Base-by-base conservation (phyloP, 2,329 filamentous ascomycete genomes). In the Lanzia echinophila region DNA sequence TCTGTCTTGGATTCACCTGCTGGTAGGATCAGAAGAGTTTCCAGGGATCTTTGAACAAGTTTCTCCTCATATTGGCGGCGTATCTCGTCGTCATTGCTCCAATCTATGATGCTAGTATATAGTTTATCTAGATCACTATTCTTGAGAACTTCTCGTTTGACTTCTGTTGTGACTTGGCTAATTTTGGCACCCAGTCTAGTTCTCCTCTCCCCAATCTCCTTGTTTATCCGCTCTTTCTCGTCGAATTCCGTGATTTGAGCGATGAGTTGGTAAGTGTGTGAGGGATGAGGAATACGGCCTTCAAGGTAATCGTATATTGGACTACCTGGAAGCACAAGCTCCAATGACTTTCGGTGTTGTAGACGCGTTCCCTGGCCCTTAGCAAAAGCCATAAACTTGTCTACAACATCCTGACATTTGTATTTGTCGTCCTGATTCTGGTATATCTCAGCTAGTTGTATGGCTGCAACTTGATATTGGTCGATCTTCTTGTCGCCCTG, bases 31-130 rank as follows among this genome's bases (percentile, higher is more conserved):
- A 86, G 70, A 1, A 99, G 77, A 5, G 82, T 79, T 54, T 96
- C 90, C 61, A 91, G 86, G 57, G 86, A 88, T 65, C 91, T 82
- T 58, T 86, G 81, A 3, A 99, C 72, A 13, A 96, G 76, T 71
- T 92, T 97, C 69, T 97, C 91, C 68, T 99, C 95, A 58, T 92
- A 95, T 36, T 80, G 79, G 36, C 92, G 84, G 44, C 94, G 82
- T 33, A 90, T 68, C 20, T 92, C 88, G 65, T 99, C 94, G 63
- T 97, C 90, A 54, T 75, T 81, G 10, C 86, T 86, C 94, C 94
- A 99, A 67, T 96, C 84, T 65, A 96, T 91, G 48, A 96, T 78
- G 49, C 90, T 79, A 54, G 82, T 81, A 67, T 96, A 97, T 44
- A 95, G 72, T 34, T 83, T 74, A 63, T 91, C 90, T n/a, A 99